Evolutionary conservation across 306 rosid species (phyloP), one percentile per base, ranked within the genome.

Genomic region (Fragaria iinumae): DNA sequence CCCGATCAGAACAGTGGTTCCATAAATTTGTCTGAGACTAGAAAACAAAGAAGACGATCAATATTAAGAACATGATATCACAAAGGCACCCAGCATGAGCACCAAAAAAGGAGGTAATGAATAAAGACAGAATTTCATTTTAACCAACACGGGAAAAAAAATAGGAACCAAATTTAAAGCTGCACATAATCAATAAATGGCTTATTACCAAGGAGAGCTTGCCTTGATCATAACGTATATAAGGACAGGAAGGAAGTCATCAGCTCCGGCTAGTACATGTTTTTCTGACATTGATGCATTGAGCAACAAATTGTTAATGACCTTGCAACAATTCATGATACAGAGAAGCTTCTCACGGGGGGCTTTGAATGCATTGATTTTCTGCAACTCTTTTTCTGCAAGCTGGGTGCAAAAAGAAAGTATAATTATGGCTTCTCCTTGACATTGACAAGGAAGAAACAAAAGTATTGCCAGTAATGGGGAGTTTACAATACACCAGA

Each of bases 161-260:
- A 16, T 43, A 25, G 10, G 72, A 55, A 64, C 29, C 49, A 52
- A 32, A 76, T 36, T 59, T 12, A 59, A 77, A 78, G 66, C 7
- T 16, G 41, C 67, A 32, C 53, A 78, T 43, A 65, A 79, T 63
- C 55, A 78, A 84, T 50, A 78, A 78, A 77, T 85, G 91, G 79
- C 79, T 62, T 80, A 83, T 91, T 87, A 89, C 92, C 90, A 86
- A 89, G 88, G 73, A 75, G 73, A 74, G 90, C 96, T 91, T 86
- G 97, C 92, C 97, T 91, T 91, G 92, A 91, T 91, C 36, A 70
- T 85, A 53, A 91, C 88, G 75, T 86, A 91, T 74, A 89, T 91
- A 74, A 91, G 93, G 55, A 91, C 90, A 53, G 94, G 92, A 63
- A 91, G 94, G 76, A 91, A 89, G 80, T 84, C 97, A 77, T 91